Evolutionary conservation across 2,329 filamentous ascomycete genomes (phyloP).

Genomic region (Chrysoporthe puriensis): DNA sequence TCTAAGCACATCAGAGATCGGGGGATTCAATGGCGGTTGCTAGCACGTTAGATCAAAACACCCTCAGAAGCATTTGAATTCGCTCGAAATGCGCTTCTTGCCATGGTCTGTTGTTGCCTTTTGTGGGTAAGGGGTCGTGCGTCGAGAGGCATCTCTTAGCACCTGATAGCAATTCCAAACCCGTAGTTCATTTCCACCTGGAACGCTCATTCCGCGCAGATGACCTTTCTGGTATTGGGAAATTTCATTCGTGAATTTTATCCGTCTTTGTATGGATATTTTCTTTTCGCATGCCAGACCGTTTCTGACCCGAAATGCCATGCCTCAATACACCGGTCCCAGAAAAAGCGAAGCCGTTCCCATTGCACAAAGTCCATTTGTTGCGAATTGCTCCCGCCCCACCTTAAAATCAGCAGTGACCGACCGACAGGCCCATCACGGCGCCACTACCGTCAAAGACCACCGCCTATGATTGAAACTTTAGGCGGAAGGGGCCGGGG

Average conservation of each 20-base stretch:
- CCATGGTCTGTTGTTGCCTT: constrained; percentile 14
- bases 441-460: constrained; percentile 31
- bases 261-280: constrained; percentile 28
- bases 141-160: background rate
- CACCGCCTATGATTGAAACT: constrained; percentile 13
- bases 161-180: background rate
- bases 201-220: constrained; percentile 8
- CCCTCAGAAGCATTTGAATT: background rate
- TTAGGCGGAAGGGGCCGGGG: too few relatives aligned
- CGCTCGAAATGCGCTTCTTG: background rate
- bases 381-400: constrained; percentile 17
- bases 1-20: too few relatives aligned
- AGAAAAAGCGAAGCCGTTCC: constrained; percentile 31
- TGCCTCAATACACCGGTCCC: constrained; percentile 31
- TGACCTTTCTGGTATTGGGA: constrained; percentile 23
- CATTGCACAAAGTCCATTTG: constrained; percentile 28
- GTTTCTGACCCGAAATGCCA: constrained; percentile 30
- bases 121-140: constrained; percentile 11
- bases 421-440: constrained; percentile 43
- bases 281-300: constrained; percentile 29
- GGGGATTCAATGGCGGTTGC: background rate
- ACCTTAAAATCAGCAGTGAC: constrained; percentile 20
- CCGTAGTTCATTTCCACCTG: constrained; percentile 9
- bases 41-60: background rate
- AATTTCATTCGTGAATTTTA: constrained; percentile 30